Conservation (phyloP, 179 eudicot genomes). For the Camellia oleifera region DNA sequence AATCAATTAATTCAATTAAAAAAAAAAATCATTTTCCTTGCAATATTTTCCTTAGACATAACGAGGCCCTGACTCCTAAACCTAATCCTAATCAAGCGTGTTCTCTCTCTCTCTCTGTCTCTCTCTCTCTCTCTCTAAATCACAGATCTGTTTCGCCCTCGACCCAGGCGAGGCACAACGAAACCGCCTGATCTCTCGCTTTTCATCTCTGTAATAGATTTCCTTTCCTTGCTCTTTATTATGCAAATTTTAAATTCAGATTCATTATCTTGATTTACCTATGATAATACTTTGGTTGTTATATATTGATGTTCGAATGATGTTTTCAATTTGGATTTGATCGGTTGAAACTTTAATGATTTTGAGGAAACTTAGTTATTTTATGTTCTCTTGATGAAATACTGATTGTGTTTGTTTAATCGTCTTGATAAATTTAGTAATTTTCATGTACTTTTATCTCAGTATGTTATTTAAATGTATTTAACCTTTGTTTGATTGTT, state of each 20-base stretch:
- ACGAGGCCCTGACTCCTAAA: no score
- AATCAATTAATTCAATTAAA: no score
- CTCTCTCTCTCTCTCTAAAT: constrained; percentile 1
- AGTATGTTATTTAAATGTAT: no score
- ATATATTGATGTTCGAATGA: neutral
- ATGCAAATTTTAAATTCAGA: neutral
- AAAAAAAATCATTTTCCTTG: no score
- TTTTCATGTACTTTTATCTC: no score
- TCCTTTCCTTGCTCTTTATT: neutral
- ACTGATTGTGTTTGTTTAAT: no score
- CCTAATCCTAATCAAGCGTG: neutral
- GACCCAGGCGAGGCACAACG: constrained; percentile 3
- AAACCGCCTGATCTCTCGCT: neutral
- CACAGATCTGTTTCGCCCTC: constrained; percentile 8
- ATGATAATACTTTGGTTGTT: neutral
- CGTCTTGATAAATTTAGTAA: no score
- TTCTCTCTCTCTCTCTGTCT: neutral
- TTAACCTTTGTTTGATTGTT: no score
- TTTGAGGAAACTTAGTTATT: neutral
- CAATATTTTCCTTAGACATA: neutral
- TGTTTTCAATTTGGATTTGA: neutral
- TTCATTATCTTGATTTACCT: neutral
- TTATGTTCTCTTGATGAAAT: no score
- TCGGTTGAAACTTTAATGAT: neutral
- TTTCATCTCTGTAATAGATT: neutral